Base-by-base conservation (phyloP, 2,329 filamentous ascomycete genomes). In the Diplodia mutila region DNA sequence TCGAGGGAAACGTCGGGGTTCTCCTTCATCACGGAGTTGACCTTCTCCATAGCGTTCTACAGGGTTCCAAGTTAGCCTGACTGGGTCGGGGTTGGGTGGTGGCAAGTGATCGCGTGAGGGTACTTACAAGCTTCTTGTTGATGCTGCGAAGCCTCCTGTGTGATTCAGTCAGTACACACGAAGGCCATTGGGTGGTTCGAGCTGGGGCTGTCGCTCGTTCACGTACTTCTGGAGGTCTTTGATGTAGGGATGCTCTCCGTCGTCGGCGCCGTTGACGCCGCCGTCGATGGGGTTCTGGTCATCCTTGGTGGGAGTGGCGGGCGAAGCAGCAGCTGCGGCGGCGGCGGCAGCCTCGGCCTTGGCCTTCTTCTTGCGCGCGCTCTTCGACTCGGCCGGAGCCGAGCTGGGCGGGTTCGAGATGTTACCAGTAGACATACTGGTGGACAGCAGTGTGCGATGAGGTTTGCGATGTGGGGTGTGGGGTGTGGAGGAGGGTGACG, bases 91-190 rank as follows among this genome's bases (percentile, higher is more conserved):
- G 34, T 39, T 27, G 32, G 8, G 7, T 25, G 8, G 21, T 21
- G 18, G 21, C 5, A 67, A 9, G 55, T n/a, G 23, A 34, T 52
- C 39, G 27, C n/a, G 39, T 51, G 52, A 59, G 6, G 34, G 21
- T 32, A 84, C 91, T 83, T 82, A 97, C 92, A 75, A 98, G 89
- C 83, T 97, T 97, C 87, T 97, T 98, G 84, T 89, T 91, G 75
- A 95, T 83, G 80, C 95, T 97, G 76, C 94, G 93, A 74, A 97
- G 91, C 80, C 88, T 93, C 85, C 93, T 97, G 69, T 51, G 27
- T 11, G 9, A 21, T 6, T 18, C 14, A n/a, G 16, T 67, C 12
- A 67, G 39, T 27, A 25, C 27, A 23, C 6, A 29, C 11, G 34
- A 37, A 8, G 11, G 27, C 9, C 7, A 64, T 49, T 55, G 34